Conservation (phyloP, 129 eudicot genomes). For the Lonicera japonica region DNA sequence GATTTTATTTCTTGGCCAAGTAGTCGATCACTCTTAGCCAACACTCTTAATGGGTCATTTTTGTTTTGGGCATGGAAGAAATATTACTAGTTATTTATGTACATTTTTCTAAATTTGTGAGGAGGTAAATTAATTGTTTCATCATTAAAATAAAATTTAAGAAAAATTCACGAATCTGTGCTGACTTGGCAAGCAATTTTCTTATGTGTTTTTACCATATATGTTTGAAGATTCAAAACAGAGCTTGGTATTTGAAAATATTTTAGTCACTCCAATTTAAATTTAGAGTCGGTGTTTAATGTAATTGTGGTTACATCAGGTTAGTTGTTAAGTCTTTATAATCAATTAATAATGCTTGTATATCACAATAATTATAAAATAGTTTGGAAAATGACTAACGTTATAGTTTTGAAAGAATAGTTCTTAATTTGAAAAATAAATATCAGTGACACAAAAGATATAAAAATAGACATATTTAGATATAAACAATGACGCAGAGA, state of each 20-base stretch:
- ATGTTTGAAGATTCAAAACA: too few relatives aligned
- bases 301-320: too few relatives aligned
- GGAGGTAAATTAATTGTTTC: not conserved
- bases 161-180: not conserved
- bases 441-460: not conserved
- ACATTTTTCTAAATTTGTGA: not conserved
- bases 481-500: not conserved
- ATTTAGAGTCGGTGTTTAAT: too few relatives aligned
- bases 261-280: too few relatives aligned
- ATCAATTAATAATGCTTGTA: too few relatives aligned
- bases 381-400: not conserved
- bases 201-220: too few relatives aligned
- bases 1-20: conserved; percentile 2
- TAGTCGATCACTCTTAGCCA: not conserved
- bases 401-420: not conserved
- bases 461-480: not conserved
- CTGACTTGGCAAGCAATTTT: not conserved
- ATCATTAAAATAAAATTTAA: not conserved
- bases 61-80: not conserved
- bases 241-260: too few relatives aligned
- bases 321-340: too few relatives aligned
- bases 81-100: conserved; percentile 1
- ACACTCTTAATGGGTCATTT: not conserved
- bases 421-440: not conserved
- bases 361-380: not conserved